Conservation (phyloP, 495 filamentous ascomycete genomes). For the Aspergillus baeticus region DNA sequence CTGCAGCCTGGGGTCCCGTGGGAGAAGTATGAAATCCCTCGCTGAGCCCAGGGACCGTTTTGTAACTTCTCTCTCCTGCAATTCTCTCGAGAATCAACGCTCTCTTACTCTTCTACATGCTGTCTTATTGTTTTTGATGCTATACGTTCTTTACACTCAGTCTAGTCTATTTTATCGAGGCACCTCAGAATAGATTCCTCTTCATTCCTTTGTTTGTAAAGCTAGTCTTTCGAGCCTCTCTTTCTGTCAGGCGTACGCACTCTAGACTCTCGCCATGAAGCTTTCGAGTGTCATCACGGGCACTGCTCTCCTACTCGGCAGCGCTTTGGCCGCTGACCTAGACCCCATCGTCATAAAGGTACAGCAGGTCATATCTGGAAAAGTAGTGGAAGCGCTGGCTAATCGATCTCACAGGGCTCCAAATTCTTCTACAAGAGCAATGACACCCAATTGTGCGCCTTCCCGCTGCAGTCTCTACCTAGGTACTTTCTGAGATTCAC, state of each 20-base stretch:
- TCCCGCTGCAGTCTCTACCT: background rate
- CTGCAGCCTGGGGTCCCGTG: constrained; percentile 4
- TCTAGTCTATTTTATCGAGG: constrained; percentile 2
- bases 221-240: constrained; percentile 4
- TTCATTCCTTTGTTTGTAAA: constrained; percentile 4
- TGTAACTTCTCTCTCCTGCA: background rate
- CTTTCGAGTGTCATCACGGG: constrained; percentile 22
- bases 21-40: constrained; percentile 7
- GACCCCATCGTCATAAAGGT: constrained; percentile 68
- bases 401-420: constrained; percentile 47
- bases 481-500: background rate
- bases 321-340: constrained; percentile 27
- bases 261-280: constrained; percentile 20
- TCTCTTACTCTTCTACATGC: background rate
- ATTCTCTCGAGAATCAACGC: constrained; percentile 7
- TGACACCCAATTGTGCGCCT: constrained; percentile 70
- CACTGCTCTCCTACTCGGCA: constrained; percentile 22
- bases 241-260: background rate
- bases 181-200: background rate
- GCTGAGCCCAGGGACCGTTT: background rate
- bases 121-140: background rate
- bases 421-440: constrained; percentile 77
- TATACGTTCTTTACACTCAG: constrained; percentile 3
- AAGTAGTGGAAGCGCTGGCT: background rate
- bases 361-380: constrained; percentile 7